phyloP scores from a whole-genome alignment of 345 rosid genomes.

The Anacardium occidentale region DNA sequence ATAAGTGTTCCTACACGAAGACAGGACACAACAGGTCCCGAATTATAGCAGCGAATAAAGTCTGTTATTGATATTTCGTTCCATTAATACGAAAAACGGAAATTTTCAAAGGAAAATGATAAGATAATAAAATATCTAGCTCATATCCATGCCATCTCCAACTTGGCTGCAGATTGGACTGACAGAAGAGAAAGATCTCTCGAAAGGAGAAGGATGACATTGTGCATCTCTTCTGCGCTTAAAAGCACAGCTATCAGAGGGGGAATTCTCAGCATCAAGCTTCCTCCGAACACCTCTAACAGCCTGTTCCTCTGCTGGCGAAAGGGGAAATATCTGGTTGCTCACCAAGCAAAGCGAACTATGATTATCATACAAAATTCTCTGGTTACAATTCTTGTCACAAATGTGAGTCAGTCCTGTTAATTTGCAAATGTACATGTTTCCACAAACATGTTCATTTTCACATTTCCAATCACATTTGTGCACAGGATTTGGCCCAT shows the following conservation, averaged over 20 bases:
- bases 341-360: conserved; percentile 91
- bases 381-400: conserved; percentile 99
- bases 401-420: conserved; percentile 93
- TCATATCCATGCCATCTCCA: conserved; percentile 94
- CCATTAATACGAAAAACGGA: conserved; percentile 31
- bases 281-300: conserved; percentile 95
- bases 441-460: conserved; percentile 84
- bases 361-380: conserved; percentile 95
- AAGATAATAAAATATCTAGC: conserved; percentile 54
- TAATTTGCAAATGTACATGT: conserved; percentile 91
- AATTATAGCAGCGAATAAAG: conserved; percentile 43
- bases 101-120: conserved; percentile 35
- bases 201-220: conserved; percentile 82
- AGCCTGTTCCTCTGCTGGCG: conserved; percentile 80
- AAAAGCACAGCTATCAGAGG: conserved; percentile 69
- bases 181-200: conserved; percentile 87
- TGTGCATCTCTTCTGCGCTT: conserved; percentile 88
- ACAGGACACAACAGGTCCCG: conserved; percentile 45
- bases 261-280: conserved; percentile 71
- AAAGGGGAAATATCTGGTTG: conserved; percentile 71
- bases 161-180: conserved; percentile 90
- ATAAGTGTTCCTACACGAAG: conserved; percentile 53
- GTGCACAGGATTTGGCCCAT: conserved; percentile 69
- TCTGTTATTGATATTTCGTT: conserved; percentile 46
- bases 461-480: conserved; percentile 92